Base-by-base conservation (phyloP, 208 protist genomes). In the Crithidia sp. region DNA sequence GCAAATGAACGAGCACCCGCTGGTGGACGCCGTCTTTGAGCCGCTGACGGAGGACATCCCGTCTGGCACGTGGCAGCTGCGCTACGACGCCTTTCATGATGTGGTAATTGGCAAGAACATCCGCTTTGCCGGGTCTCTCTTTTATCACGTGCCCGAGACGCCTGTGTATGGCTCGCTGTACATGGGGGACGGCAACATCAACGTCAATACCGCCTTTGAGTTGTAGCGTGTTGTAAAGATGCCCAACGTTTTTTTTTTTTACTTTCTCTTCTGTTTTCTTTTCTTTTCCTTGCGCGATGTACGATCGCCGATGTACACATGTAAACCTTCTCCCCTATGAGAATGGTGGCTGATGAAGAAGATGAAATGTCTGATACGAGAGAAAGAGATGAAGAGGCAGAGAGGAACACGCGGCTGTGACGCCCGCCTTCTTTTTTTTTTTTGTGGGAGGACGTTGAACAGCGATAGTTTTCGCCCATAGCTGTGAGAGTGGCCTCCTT, bases 111-210 rank as follows among this genome's bases (percentile, higher is more conserved):
- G 92, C 0, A 80, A 82, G 66, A 91, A 90, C 70, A 75, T 81
- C 2, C 83, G 71, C 55, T 95, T 94, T 68, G 50, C 79, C 2
- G 92, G 92, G 6, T 91, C 92, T 12, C 44, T 94, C 5, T 95
- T 96, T 59, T 94, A 90, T 70, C 92, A 96, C 74, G 83, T 93
- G 2, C 92, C 89, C 0, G 89, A 91, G 72, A 93, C 89, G n/a
- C 74, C 70, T 16, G 74, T 81, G 12, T 88, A 86, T 65, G 91
- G 91, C n/a, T 91, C 75, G 10, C 49, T 96, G 4, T 96, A 96
- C 81, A 96, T 96, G 82, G 91, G 91, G 10, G 86, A 96, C 56
- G 91, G 91, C n/a, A 91, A 82, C 67, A 81, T 96, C 28, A 93
- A 96, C 74, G 52, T 84, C 49, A 89, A 96, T 65, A 75, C 91